Percentiles rank a stretch among this genome's conserved stretches.
These are phyloP conservation scores for Colletotrichum spinosum DNA, from an alignment of 2,329 filamentous ascomycete species.

Conservation along the genomic window DNA sequence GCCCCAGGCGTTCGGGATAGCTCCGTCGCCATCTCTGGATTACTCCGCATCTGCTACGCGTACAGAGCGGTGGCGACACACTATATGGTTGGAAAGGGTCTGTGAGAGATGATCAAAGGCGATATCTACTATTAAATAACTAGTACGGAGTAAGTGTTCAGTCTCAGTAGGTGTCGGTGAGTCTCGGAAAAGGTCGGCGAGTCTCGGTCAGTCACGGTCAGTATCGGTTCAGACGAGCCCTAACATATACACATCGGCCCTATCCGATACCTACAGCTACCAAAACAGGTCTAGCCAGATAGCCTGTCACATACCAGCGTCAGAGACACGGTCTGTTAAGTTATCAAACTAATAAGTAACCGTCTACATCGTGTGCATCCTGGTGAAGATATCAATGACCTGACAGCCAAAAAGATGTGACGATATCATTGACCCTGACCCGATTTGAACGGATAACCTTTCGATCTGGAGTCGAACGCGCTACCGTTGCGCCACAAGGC, in stretches of 20 bases:
- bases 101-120: not conserved
- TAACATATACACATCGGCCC: not conserved
- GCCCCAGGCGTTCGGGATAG: not conserved
- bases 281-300: no score
- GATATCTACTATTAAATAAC: not conserved
- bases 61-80: no score
- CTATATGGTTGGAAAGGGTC: not conserved
- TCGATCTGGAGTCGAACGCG: no score
- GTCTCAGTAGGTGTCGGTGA: not conserved
- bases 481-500: constrained; percentile 31
- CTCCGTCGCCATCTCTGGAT: not conserved
- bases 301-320: no score
- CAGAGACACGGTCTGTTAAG: no score
- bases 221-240: not conserved
- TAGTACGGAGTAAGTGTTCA: not conserved
- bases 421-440: constrained; percentile 2
- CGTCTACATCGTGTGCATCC: not conserved
- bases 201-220: not conserved
- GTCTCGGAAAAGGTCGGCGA: no score
- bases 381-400: not conserved
- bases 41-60: not conserved
- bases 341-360: no score
- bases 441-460: constrained; percentile 14
- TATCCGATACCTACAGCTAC: no score
- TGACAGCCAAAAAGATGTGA: not conserved